phyloP scores from a whole-genome alignment of 225 moss, liverwort and hornwort genomes.

The Pseudisothecium myosuroides region DNA sequence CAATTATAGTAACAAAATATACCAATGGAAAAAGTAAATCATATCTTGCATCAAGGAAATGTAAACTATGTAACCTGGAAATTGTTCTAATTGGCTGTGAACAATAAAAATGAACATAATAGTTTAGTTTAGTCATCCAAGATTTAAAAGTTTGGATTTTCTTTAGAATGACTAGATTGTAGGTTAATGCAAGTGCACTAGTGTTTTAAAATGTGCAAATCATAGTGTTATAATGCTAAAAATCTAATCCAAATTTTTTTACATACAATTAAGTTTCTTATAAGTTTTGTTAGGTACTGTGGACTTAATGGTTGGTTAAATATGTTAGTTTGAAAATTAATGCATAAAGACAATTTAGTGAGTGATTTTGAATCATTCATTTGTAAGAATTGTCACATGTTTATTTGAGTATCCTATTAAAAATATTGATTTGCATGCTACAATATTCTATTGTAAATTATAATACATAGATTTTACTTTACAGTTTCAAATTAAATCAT shows the following conservation, averaged over 20 bases:
- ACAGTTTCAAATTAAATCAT: neutral
- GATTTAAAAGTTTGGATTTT: neutral
- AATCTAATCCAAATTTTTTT: neutral
- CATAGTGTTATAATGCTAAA: neutral
- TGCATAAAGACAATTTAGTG: no score
- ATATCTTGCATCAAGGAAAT: neutral
- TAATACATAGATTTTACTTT: neutral
- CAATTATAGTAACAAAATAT: neutral
- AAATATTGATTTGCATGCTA: neutral
- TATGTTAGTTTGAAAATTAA: neutral
- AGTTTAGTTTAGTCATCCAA: neutral
- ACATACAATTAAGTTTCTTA: accelerated
- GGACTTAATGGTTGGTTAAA: no score
- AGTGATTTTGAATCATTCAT: neutral
- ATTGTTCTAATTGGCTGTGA: neutral
- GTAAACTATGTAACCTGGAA: accelerated
- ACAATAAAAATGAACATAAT: neutral
- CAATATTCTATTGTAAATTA: neutral
- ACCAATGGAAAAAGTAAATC: accelerated
- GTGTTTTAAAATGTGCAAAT: neutral
- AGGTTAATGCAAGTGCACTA: accelerated
- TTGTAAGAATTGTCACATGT: neutral
- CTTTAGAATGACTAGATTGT: accelerated
- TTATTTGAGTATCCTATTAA: no score
- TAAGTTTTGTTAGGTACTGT: neutral